Evolutionary conservation across 805 yeast genomes (phyloP).

Genomic region (Kuraishia hungarica): DNA sequence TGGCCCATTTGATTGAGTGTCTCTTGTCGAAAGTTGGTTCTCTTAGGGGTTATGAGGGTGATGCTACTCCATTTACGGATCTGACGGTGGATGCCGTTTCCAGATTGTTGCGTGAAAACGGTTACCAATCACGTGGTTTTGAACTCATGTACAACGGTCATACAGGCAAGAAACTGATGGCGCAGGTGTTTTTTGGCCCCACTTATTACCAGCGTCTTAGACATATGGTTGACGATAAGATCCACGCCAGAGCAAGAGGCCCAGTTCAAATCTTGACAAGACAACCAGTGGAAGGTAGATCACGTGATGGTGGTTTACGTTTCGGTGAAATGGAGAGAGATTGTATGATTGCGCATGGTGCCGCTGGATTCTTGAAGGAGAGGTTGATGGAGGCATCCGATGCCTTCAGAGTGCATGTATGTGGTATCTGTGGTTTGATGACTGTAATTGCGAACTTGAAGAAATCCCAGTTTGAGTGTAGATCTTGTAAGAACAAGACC

Average conservation of each 20-base stretch:
- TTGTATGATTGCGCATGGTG: slow-evolving; percentile 99
- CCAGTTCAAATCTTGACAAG: slow-evolving; percentile 96
- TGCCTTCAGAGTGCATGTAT: slow-evolving; percentile 95
- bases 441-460: slow-evolving; percentile 94
- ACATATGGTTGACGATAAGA: slow-evolving; percentile 99
- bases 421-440: slow-evolving; percentile 99
- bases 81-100: slow-evolving; percentile 97
- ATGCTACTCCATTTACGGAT: slow-evolving; percentile 98
- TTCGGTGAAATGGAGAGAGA: slow-evolving; percentile 99
- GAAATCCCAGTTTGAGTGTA: slow-evolving; percentile 97
- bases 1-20: slow-evolving; percentile 98
- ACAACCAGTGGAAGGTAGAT: slow-evolving; percentile 99
- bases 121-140: slow-evolving; percentile 96
- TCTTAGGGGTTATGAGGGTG: slow-evolving; percentile 94
- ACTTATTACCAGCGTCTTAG: slow-evolving; percentile 97
- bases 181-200: slow-evolving; percentile 99
- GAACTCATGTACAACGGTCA: slow-evolving; percentile 99
- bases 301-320: slow-evolving; percentile 98
- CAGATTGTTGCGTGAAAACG: slow-evolving; percentile 84
- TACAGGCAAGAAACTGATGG: slow-evolving; percentile 96
- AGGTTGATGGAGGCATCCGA: slow-evolving; percentile 98
- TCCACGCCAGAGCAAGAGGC: slow-evolving; percentile 98
- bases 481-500: slow-evolving; percentile 97
- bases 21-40: slow-evolving; percentile 91
- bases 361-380: slow-evolving; percentile 96